Conservation (phyloP, 2,329 filamentous ascomycete species). For the Xylariaceae sp. region DNA sequence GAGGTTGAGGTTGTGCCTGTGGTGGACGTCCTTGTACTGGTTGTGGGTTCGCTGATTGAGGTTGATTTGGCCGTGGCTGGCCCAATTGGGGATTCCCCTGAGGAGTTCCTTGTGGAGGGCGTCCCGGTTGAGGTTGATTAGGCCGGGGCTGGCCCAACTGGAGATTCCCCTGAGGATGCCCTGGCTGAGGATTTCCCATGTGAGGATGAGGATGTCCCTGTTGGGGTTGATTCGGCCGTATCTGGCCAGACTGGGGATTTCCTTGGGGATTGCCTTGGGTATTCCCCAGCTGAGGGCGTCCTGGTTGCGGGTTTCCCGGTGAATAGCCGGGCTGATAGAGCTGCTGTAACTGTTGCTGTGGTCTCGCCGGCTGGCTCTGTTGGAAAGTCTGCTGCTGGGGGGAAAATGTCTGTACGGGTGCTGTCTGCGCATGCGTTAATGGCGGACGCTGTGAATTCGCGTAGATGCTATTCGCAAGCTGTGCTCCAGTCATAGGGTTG, state of each 20-base stretch:
- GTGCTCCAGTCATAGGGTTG: constrained; percentile 11
- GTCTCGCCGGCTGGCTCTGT: constrained; percentile 6
- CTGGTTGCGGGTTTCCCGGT: constrained; percentile 1
- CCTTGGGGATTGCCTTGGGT: background rate
- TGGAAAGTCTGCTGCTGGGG: constrained; percentile 11
- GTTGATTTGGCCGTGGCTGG: too few relatives aligned
- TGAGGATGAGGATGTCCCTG: background rate
- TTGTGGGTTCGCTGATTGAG: background rate
- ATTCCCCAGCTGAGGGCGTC: background rate
- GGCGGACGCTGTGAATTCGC: constrained; percentile 10
- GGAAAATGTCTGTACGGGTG: constrained; percentile 10
- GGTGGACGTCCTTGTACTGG: background rate
- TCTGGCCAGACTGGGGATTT: background rate
- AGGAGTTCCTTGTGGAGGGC: background rate
- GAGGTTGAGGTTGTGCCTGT: constrained; percentile 10
- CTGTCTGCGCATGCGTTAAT: constrained; percentile 15
- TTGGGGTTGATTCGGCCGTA: background rate
- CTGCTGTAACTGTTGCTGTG: constrained; percentile 1
- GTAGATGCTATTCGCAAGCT: constrained; percentile 12
- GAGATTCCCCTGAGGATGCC: constrained; percentile 15
- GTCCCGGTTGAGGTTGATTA: background rate
- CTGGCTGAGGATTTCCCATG: background rate
- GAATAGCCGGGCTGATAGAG: background rate
- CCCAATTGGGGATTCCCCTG: constrained; percentile 16
- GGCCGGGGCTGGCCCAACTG: background rate